Evolutionary conservation across 2,329 filamentous ascomycete species (phyloP).

Genomic region (Epichloe festucae): DNA sequence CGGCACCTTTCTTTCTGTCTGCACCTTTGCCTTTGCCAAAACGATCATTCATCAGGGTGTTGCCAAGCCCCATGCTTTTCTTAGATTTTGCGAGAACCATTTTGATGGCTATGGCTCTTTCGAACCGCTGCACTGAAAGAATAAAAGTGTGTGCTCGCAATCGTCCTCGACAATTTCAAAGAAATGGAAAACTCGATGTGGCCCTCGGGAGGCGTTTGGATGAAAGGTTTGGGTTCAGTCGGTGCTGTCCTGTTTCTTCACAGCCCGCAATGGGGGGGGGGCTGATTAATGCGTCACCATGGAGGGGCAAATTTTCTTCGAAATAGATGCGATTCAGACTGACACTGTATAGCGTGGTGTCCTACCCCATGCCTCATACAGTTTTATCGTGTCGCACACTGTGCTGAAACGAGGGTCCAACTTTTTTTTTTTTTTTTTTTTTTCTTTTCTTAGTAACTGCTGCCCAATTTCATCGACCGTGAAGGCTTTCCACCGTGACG

Average conservation of each 20-base stretch:
- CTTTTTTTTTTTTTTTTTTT: constrained; percentile 14
- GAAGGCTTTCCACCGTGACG: constrained; percentile 7
- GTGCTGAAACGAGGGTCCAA: constrained; percentile 12
- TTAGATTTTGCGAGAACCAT: constrained; percentile 77
- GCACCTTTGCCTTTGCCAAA: constrained; percentile 86
- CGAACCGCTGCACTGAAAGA: background rate
- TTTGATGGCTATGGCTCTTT: constrained; percentile 15
- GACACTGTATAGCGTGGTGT: constrained; percentile 14
- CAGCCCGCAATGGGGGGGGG: constrained; percentile 3
- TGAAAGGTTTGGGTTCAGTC: background rate
- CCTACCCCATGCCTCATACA: constrained; percentile 7
- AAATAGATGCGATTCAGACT: constrained; percentile 7
- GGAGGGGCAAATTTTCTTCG: constrained; percentile 36
- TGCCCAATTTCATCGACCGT: constrained; percentile 11
- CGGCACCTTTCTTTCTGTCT: constrained; percentile 59
- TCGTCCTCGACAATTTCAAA: background rate
- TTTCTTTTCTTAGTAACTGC: background rate
- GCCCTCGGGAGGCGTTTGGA: background rate
- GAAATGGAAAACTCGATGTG: background rate
- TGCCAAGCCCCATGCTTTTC: constrained; percentile 86
- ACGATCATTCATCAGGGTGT: constrained; percentile 96
- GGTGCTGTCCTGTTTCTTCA: background rate
- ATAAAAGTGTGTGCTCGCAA: background rate
- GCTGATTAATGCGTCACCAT: constrained; percentile 29
- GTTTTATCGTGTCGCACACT: constrained; percentile 16